Conservation (phyloP, 2,329 filamentous ascomycete species). For the Microdochium bolleyi region DNA sequence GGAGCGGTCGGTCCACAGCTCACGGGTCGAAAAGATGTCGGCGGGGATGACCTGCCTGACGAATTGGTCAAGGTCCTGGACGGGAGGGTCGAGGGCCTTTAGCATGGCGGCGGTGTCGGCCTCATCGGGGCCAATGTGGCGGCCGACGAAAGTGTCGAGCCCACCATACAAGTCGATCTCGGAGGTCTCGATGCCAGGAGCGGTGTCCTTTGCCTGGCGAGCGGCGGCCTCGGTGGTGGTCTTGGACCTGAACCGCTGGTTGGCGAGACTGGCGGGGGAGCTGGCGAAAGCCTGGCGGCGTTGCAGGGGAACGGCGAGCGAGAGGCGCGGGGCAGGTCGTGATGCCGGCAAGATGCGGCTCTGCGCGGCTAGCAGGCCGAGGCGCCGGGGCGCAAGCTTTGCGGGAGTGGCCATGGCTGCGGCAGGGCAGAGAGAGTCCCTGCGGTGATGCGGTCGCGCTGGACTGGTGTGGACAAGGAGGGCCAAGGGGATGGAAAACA, state of each 20-base stretch:
- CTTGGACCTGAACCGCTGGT: background rate
- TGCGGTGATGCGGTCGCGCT: background rate
- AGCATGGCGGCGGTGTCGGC: conserved; percentile 71
- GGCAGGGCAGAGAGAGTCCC: background rate
- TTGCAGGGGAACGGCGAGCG: conserved; percentile 9
- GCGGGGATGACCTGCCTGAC: conserved; percentile 75
- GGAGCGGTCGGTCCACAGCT: conserved; percentile 48
- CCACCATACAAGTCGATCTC: conserved; percentile 13
- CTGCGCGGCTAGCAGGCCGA: conserved; percentile 18
- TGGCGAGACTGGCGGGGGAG: background rate
- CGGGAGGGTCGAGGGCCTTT: conserved; percentile 66
- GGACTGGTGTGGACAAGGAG: background rate
- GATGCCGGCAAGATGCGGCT: conserved; percentile 10
- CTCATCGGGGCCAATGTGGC: conserved; percentile 80
- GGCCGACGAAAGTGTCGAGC: conserved; percentile 63
- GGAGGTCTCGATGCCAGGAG: conserved; percentile 9
- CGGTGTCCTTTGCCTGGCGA: conserved; percentile 8
- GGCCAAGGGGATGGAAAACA: background rate
- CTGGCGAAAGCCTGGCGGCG: conserved; percentile 11
- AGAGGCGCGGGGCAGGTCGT: conserved; percentile 8
- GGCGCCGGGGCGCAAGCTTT: conserved; percentile 14
- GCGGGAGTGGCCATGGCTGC: conserved; percentile 16
- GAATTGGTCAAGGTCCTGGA: conserved; percentile 69
- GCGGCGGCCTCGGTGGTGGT: conserved; percentile 3
- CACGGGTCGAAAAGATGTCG: conserved; percentile 63